phyloP scores from a whole-genome alignment of 2,329 filamentous ascomycete genomes.

The Ciborinia camelliae region DNA sequence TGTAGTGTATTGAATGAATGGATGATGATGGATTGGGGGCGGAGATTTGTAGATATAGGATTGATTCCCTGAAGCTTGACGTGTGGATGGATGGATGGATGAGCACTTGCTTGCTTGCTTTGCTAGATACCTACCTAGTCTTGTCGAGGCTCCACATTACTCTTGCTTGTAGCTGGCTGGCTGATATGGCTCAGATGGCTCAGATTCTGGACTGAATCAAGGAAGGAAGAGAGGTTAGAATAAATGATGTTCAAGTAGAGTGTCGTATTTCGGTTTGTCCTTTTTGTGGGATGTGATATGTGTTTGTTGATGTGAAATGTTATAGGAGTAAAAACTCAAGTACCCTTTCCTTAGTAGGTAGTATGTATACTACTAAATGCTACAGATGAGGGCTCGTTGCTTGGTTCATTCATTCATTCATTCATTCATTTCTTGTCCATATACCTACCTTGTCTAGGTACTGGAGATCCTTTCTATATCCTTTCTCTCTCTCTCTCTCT shows the following conservation, averaged over 20 bases:
- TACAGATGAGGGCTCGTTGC: too few relatives aligned
- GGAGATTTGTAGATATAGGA: neutral
- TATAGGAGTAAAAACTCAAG: too few relatives aligned
- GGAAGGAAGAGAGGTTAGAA: neutral
- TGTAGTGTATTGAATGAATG: neutral
- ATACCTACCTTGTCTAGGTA: too few relatives aligned
- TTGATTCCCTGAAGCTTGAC: neutral
- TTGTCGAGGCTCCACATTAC: neutral
- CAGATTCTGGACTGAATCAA: neutral
- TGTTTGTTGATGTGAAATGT: too few relatives aligned
- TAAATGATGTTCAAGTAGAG: neutral
- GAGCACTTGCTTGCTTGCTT: slow-evolving; percentile 3
- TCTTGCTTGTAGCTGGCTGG: neutral
- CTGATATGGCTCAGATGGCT: neutral
- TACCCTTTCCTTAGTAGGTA: too few relatives aligned
- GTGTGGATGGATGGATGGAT: slow-evolving; percentile 8
- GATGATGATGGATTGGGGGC: neutral
- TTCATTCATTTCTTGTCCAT: too few relatives aligned
- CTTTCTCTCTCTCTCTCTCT: too few relatives aligned
- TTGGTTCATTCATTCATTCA: too few relatives aligned
- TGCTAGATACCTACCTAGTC: neutral
- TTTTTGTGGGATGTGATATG: too few relatives aligned
- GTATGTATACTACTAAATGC: too few relatives aligned
- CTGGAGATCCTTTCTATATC: too few relatives aligned
- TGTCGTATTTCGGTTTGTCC: too few relatives aligned